phyloP scores from a whole-genome alignment of 2,329 filamentous ascomycete species.

The Dothiorella sarmentorum region DNA sequence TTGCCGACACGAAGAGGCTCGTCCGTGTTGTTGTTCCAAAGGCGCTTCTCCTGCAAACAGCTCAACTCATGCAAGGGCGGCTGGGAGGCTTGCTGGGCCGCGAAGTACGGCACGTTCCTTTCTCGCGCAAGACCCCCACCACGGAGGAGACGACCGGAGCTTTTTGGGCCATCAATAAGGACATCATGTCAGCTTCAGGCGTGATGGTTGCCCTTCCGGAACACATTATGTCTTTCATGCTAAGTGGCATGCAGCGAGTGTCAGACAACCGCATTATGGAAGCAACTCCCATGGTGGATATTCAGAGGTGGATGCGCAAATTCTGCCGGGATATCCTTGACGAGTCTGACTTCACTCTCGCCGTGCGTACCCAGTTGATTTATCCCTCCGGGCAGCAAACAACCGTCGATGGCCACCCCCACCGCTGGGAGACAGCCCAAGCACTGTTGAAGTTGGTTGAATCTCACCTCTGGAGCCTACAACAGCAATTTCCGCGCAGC shows the following conservation, averaged over 20 bases:
- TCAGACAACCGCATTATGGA: constrained; percentile 45
- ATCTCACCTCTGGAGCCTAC: constrained; percentile 33
- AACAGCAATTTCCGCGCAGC: constrained; percentile 39
- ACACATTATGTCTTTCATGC: constrained; percentile 61
- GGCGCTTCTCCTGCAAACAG: constrained; percentile 56
- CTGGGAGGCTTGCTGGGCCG: constrained; percentile 55
- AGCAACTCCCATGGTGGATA: constrained; percentile 48
- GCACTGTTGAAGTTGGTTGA: constrained; percentile 34
- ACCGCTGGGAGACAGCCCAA: constrained; percentile 40
- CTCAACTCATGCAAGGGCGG: constrained; percentile 53
- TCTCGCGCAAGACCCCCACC: constrained; percentile 51
- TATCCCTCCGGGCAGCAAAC: constrained; percentile 43
- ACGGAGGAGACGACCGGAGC: constrained; percentile 26
- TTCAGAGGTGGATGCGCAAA: constrained; percentile 50
- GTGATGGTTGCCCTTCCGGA: constrained; percentile 61
- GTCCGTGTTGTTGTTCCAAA: constrained; percentile 56
- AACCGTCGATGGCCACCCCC: constrained; percentile 39
- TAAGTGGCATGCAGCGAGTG: constrained; percentile 58
- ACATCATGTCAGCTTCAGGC: constrained; percentile 45
- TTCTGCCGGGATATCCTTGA: constrained; percentile 61
- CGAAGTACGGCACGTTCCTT: constrained; percentile 55
- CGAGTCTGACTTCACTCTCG: constrained; percentile 52
- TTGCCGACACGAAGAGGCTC: constrained; percentile 43
- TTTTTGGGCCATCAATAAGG: constrained; percentile 40
- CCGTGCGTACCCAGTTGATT: constrained; percentile 41